Percentiles rank a stretch among this genome's conserved stretches.
Conservation (phyloP, 371 early-diverging fungal genomes). For the Polyrhizophydium stewartii region DNA sequence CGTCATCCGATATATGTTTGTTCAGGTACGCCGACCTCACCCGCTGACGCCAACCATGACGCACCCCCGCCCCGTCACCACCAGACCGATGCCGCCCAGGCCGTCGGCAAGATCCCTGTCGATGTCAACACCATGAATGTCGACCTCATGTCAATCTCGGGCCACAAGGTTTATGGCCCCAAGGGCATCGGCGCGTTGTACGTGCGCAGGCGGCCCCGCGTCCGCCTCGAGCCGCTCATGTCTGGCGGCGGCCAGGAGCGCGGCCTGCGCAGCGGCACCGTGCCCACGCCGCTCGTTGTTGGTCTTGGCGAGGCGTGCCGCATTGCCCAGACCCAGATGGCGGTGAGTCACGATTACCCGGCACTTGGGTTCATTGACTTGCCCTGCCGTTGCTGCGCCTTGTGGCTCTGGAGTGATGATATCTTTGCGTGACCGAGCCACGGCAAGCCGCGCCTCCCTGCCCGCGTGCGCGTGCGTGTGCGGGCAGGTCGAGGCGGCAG, state of each 20-base stretch:
- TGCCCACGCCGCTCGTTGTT: constrained; percentile 93
- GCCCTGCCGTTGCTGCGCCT: too few species aligned
- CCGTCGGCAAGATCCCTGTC: constrained; percentile 95
- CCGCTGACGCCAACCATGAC: neutral
- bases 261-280: constrained; percentile 97
- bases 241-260: constrained; percentile 99
- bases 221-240: constrained; percentile 89
- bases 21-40: too few species aligned
- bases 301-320: constrained; percentile 97
- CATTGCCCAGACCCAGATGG: constrained; percentile 85
- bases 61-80: too few species aligned
- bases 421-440: too few species aligned
- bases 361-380: too few species aligned
- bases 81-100: constrained; percentile 99
- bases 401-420: neutral
- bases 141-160: constrained; percentile 96
- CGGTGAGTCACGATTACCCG: constrained; percentile 64
- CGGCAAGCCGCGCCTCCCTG: too few species aligned
- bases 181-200: constrained; percentile 98
- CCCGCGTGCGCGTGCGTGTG: too few species aligned
- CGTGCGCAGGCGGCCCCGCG: constrained; percentile 94
- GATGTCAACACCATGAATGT: constrained; percentile 96
- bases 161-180: constrained; percentile 99
- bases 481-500: too few species aligned
- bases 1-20: neutral